phyloP scores from a whole-genome alignment of 2,329 filamentous ascomycete species.

The Cercospora beticola region DNA sequence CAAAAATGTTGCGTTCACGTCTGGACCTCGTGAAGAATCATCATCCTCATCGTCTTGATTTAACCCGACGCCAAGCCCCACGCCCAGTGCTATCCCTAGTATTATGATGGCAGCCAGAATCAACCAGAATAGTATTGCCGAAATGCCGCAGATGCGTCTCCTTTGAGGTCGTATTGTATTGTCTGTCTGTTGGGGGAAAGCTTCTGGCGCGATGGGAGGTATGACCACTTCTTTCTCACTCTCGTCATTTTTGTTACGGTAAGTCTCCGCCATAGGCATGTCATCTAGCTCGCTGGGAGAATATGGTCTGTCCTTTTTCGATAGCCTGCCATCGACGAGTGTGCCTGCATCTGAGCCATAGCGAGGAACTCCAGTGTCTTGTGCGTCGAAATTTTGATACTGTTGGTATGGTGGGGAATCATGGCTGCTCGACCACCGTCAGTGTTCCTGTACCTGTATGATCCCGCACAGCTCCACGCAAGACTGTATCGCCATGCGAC shows the following conservation, averaged over 20 bases:
- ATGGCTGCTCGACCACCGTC: conserved; percentile 16
- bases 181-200: conserved; percentile 13
- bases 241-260: conserved; percentile 27
- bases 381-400: conserved; percentile 25
- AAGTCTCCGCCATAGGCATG: conserved; percentile 31
- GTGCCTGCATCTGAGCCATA: conserved; percentile 18
- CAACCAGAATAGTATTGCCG: conserved; percentile 22
- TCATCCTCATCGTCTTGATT: conserved; percentile 25
- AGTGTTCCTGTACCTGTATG: background rate
- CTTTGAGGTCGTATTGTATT: conserved; percentile 13
- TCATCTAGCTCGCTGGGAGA: conserved; percentile 30
- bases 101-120: conserved; percentile 31
- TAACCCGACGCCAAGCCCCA: conserved; percentile 42
- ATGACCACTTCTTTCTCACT: conserved; percentile 35
- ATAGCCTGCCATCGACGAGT: conserved; percentile 15
- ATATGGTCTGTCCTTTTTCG: conserved; percentile 27
- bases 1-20: conserved; percentile 24
- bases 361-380: conserved; percentile 21
- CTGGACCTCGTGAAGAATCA: background rate
- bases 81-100: conserved; percentile 37
- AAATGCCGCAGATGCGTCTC: conserved; percentile 28
- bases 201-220: conserved; percentile 18
- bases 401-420: conserved; percentile 32
- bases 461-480: background rate
- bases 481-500: background rate